Evolutionary conservation across 2,329 filamentous ascomycete genomes (phyloP), one percentile per base, ranked within the genome.

Genomic region (Plectosphaerella cucumerina): DNA sequence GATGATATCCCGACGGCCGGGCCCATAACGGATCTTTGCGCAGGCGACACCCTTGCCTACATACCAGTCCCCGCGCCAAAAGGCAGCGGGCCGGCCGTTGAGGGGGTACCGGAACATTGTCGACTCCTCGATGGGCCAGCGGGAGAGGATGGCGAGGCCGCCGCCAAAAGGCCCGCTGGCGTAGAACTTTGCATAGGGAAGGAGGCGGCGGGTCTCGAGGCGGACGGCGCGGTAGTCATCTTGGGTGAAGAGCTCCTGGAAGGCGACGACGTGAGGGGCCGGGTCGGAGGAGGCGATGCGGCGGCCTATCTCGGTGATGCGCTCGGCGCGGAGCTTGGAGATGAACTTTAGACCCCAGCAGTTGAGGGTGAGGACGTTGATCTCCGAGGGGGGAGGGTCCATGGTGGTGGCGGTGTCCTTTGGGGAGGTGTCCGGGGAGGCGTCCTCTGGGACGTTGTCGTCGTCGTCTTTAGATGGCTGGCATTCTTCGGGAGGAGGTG

Each of bases 331-430:
- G 59, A 89, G 81, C 58, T 86, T 85, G 48, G 92, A 86, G 62
- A 97, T 78, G 72, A 84, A 90, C 63, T 95, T 93, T 55, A 97
- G 84, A 48, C 94, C 94, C 93, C 94, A 97, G 82, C 91, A 97
- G 71, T 99, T 99, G 67, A 96, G 82, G 5, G 90, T 94, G 58
- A 97, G 74, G 59, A 97, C 78, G 63, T 88, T 86, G 65, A 97
- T 81, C 52, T 85, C 78, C 31, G 72, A 72, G 17, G 26, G 26
- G 9, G 79, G 82, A 58, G 63, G 66, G n/a, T 48, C 41, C 23
- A 31, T 44, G 15, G 10, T 56, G 50, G 63, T 60, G 56, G 65
- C 66, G 41, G 56, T 46, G 33, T 58, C 53, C 39, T 52, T 22
- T 48, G 50, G 44, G 46, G 42, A 48, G 34, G 31, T 12, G 22